Percentiles rank a stretch among this genome's conserved stretches.
Evolutionary conservation across 2,329 filamentous ascomycete genomes (phyloP).

Genomic region (Remersonia thermophila): DNA sequence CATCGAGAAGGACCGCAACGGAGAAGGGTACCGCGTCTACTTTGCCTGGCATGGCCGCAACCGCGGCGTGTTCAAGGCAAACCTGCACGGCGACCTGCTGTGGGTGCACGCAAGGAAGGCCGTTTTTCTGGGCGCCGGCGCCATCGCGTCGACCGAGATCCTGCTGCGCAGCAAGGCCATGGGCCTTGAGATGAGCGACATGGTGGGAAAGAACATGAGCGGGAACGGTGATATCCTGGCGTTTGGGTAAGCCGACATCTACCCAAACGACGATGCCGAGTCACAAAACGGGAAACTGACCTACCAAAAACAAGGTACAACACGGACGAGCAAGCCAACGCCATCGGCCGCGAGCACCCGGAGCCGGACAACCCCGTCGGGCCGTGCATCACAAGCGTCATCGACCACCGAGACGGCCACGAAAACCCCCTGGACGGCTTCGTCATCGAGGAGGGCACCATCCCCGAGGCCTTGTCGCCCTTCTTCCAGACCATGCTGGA

Average conservation of each 20-base stretch:
- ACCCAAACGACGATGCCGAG: too few relatives aligned
- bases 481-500: slow-evolving; percentile 47
- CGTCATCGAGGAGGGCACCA: slow-evolving; percentile 50
- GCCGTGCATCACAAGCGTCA: slow-evolving; percentile 50
- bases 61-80: slow-evolving; percentile 40
- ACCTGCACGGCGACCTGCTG: slow-evolving; percentile 47
- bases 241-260: slow-evolving; percentile 40
- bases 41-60: slow-evolving; percentile 52
- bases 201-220: slow-evolving; percentile 47
- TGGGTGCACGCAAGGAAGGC: slow-evolving; percentile 55
- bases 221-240: slow-evolving; percentile 55
- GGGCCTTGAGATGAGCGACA: slow-evolving; percentile 44
- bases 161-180: slow-evolving; percentile 46
- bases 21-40: slow-evolving; percentile 49
- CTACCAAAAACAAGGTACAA: too few relatives aligned
- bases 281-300: background rate
- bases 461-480: slow-evolving; percentile 43
- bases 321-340: slow-evolving; percentile 42
- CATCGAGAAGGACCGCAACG: slow-evolving; percentile 37
- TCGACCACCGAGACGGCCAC: slow-evolving; percentile 43
- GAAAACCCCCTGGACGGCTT: slow-evolving; percentile 47
- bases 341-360: slow-evolving; percentile 39
- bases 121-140: slow-evolving; percentile 54
- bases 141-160: slow-evolving; percentile 54
- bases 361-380: slow-evolving; percentile 41